A percentile compares a stretch with the other conserved stretches of the same genome.
Evolutionary conservation across 352 stramenopile species (phyloP).

Genomic region (Globisporangium nodosum): DNA sequence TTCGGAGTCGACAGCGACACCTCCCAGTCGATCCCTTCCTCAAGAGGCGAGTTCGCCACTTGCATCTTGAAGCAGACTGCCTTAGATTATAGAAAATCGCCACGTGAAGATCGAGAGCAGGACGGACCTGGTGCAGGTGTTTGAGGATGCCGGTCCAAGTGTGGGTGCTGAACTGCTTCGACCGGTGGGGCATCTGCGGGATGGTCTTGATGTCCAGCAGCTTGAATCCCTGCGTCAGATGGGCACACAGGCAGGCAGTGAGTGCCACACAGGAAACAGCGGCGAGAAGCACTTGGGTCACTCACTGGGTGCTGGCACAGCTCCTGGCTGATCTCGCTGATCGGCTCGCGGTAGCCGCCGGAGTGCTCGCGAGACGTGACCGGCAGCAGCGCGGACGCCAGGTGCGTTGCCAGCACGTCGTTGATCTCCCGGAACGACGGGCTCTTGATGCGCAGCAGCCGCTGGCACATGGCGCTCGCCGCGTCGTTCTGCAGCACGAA

Average conservation of each 20-base stretch:
- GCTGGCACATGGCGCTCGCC: conserved; percentile 48
- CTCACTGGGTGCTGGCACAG: conserved; percentile 57
- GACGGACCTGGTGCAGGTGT: conserved; percentile 54
- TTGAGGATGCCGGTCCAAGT: conserved; percentile 73
- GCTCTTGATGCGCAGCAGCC: conserved; percentile 41
- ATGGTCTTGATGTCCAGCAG: conserved; percentile 67
- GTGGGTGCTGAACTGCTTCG: conserved; percentile 68
- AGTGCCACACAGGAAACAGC: not conserved
- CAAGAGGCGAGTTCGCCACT: conserved; percentile 45
- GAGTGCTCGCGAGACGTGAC: conserved; percentile 10
- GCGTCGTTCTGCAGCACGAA: conserved; percentile 73
- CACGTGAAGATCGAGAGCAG: not conserved
- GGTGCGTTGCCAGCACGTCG: conserved; percentile 48
- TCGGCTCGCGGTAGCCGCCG: conserved; percentile 16
- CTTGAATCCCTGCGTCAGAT: conserved; percentile 45
- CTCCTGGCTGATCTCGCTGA: conserved; percentile 34
- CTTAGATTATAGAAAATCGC: not conserved
- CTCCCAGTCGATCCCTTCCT: conserved; percentile 63
- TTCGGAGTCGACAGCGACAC: conserved; percentile 25
- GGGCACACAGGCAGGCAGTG: not conserved
- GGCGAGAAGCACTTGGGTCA: not conserved
- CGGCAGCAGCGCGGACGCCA: conserved; percentile 47
- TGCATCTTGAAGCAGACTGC: conserved; percentile 36
- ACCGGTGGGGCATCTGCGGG: conserved; percentile 58
- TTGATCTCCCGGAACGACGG: conserved; percentile 67